Percentiles rank a stretch among this genome's conserved stretches.
These are phyloP conservation scores for Apiotrichum siamense DNA, from an alignment of 1,284 basidiomycete species.

Conservation along the genomic window DNA sequence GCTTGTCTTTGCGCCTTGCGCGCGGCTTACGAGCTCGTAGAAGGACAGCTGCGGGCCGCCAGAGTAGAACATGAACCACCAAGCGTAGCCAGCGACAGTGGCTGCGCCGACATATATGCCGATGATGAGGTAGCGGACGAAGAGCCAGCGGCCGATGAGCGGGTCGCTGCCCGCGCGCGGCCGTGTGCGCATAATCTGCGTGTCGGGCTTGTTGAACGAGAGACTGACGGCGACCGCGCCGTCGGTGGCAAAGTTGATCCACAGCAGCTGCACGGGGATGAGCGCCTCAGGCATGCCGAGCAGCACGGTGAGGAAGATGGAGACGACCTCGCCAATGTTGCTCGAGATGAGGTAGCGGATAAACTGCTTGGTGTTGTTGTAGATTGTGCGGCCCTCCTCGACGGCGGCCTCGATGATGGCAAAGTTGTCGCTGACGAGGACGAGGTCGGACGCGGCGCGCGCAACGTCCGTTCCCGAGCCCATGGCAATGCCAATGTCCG, in stretches of 20 bases:
- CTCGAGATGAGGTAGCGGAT: constrained; percentile 64
- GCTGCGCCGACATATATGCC: constrained; percentile 91
- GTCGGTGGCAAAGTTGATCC: constrained; percentile 64
- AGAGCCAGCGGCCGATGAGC: constrained; percentile 85
- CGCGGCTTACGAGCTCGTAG: constrained; percentile 78
- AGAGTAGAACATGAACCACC: constrained; percentile 94
- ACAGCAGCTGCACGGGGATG: constrained; percentile 94
- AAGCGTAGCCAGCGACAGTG: constrained; percentile 93
- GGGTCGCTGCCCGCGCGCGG: constrained; percentile 85
- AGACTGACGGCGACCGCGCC: constrained; percentile 96
- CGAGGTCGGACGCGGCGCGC: constrained; percentile 96
- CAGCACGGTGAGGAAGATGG: constrained; percentile 93
- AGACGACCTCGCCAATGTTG: constrained; percentile 97
- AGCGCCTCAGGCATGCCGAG: constrained; percentile 98
- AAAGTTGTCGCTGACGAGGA: constrained; percentile 61
- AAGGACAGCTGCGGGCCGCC: constrained; percentile 89
- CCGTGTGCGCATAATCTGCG: constrained; percentile 89
- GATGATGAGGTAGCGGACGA: constrained; percentile 90
- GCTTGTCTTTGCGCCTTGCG: neutral
- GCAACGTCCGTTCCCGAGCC: constrained; percentile 98
- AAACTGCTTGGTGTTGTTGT: constrained; percentile 98
- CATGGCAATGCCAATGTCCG: constrained; percentile 99
- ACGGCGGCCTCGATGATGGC: constrained; percentile 92
- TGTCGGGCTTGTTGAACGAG: constrained; percentile 94
- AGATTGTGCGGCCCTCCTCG: constrained; percentile 93